Evolutionary conservation across 768 basidiomycete genomes (phyloP).

Genomic region (Psilocybe sp.): DNA sequence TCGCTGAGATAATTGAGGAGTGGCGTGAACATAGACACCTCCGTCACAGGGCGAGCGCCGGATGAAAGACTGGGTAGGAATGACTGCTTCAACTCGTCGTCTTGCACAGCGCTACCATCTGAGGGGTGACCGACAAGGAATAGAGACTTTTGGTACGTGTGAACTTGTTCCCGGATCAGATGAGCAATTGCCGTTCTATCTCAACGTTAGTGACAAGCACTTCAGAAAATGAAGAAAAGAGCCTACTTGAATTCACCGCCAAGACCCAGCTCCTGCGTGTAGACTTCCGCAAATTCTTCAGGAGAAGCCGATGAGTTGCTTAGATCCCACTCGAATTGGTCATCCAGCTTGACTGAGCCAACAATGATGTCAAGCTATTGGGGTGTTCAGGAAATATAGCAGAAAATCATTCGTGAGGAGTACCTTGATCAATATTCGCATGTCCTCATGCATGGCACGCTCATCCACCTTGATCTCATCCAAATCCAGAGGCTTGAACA

Average conservation of each 20-base stretch:
- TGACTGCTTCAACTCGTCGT: conserved; percentile 88
- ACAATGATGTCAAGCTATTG: conserved; percentile 90
- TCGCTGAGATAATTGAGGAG: conserved; percentile 87
- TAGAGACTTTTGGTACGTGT: conserved; percentile 87
- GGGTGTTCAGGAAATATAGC: neutral
- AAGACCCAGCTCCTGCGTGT: conserved; percentile 83
- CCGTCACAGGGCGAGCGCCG: conserved; percentile 71
- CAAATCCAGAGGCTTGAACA: conserved; percentile 42
- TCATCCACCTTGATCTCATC: conserved; percentile 70
- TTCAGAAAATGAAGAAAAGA: neutral
- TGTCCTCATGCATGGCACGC: conserved; percentile 71
- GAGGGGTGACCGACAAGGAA: conserved; percentile 87
- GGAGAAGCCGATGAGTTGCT: conserved; percentile 78
- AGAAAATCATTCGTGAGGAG: conserved; percentile 18
- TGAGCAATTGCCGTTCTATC: conserved; percentile 90
- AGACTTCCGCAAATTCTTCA: conserved; percentile 89
- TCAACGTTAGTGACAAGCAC: neutral
- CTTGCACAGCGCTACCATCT: conserved; percentile 73
- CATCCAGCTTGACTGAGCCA: conserved; percentile 88
- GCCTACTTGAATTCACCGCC: conserved; percentile 90
- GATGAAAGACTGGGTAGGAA: conserved; percentile 81
- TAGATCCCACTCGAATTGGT: conserved; percentile 98
- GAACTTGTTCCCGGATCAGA: conserved; percentile 92
- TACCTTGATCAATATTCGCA: conserved; percentile 92
- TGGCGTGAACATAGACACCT: conserved; percentile 81